These are phyloP conservation scores for Glonium stellatum DNA, from an alignment of 495 filamentous ascomycete species.

Conservation along the genomic window DNA sequence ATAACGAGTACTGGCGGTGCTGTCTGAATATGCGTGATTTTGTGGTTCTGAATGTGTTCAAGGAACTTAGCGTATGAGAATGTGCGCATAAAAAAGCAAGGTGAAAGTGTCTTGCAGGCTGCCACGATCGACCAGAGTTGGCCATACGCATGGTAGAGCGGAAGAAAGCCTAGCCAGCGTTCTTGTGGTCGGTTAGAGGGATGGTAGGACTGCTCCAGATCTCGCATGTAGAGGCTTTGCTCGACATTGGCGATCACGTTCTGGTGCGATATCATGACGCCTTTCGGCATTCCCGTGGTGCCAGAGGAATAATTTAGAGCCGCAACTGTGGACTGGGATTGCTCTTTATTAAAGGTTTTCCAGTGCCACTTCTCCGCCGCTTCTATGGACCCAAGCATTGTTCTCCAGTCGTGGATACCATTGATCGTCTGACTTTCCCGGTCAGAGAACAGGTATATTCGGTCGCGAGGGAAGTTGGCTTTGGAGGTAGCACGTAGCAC, in stretches of 20 bases:
- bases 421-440: constrained; percentile 18
- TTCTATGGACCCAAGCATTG: constrained; percentile 39
- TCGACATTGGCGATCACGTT: constrained; percentile 39
- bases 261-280: constrained; percentile 38
- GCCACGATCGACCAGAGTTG: constrained; percentile 42
- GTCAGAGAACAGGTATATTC: constrained; percentile 49
- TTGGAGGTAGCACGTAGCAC: constrained; percentile 40
- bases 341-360: constrained; percentile 35
- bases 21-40: constrained; percentile 37
- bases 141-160: constrained; percentile 42
- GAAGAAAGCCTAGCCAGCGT: constrained; percentile 39
- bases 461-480: constrained; percentile 36
- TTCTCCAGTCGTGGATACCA: constrained; percentile 46
- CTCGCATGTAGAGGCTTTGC: constrained; percentile 36
- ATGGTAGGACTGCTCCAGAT: constrained; percentile 26
- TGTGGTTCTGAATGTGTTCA: constrained; percentile 30
- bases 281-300: constrained; percentile 40
- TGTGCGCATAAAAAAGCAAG: constrained; percentile 35
- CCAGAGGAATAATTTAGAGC: constrained; percentile 46
- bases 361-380: constrained; percentile 46
- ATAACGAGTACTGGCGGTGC: constrained; percentile 39
- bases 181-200: constrained; percentile 24
- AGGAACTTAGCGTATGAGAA: constrained; percentile 34
- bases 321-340: constrained; percentile 36
- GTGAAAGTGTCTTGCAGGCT: constrained; percentile 26